Percentiles rank a stretch among this genome's conserved stretches.
phyloP scores from a whole-genome alignment of 2,329 filamentous ascomycete species.

The Fusarium algeriense region DNA sequence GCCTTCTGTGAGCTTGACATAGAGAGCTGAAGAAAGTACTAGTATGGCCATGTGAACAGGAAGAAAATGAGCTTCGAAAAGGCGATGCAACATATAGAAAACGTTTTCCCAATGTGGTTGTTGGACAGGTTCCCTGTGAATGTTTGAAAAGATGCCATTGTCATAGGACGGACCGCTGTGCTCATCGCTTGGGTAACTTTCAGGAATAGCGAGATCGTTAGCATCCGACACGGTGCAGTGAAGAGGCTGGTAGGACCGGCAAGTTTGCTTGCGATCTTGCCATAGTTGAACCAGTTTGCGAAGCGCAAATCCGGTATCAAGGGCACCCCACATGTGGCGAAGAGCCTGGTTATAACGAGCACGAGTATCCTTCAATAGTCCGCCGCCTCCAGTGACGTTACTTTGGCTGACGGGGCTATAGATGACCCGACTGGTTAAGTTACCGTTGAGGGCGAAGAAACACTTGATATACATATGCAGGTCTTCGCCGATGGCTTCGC shows the following conservation, averaged over 20 bases:
- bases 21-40: conserved; percentile 72
- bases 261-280: conserved; percentile 68
- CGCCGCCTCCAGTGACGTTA: conserved; percentile 73
- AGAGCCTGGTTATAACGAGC: conserved; percentile 79
- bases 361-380: conserved; percentile 66
- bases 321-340: conserved; percentile 81
- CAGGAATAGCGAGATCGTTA: conserved; percentile 62
- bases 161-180: conserved; percentile 58
- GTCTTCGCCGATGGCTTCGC: conserved; percentile 80
- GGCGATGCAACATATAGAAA: conserved; percentile 70
- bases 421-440: conserved; percentile 73
- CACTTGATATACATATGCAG: conserved; percentile 84
- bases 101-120: conserved; percentile 68
- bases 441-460: conserved; percentile 79
- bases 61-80: conserved; percentile 82
- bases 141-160: conserved; percentile 67
- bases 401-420: conserved; percentile 78
- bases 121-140: conserved; percentile 64
- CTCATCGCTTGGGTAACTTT: conserved; percentile 56
- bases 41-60: conserved; percentile 76
- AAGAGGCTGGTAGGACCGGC: conserved; percentile 66
- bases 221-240: conserved; percentile 62
- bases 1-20: conserved; percentile 65
- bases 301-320: conserved; percentile 76
- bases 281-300: conserved; percentile 69